Base-by-base conservation (phyloP, 73 alveolate species). In the Paramecium sexaurelia region DNA sequence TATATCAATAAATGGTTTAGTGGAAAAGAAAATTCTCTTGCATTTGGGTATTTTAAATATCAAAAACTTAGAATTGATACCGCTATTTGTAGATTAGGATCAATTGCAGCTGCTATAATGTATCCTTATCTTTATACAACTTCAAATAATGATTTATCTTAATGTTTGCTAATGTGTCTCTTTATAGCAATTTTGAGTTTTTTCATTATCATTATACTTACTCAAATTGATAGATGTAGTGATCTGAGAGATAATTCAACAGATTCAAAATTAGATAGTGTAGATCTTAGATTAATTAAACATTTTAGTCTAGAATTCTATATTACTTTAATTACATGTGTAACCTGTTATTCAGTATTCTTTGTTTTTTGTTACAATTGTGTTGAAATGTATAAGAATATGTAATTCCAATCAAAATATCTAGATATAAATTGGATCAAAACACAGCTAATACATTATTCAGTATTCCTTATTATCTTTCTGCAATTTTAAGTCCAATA, bases 1-100 rank as follows among this genome's bases (percentile, higher is more conserved):
- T 93, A 96, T 87, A 98, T 98, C 5, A 93, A 97, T 17, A 94
- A 94, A 61, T 98, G 99, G 99, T 98, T 98, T 91, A 91, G 92
- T 56, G 99, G 99, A 7, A 96, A 96, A 51, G 99, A 97, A 95
- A 92, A 95, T 29, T 92, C 99, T 3, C 92, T 97, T 90, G 99
- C 99, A 5, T 95, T 98, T 83, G 99, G 98, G 55, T 71, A 71
- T 10, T 0, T 2, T 11, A 10, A 37, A 0, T 32, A 20, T 33
- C 15, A 33, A 15, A 20, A 51, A 15, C 55, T 33, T 35, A 71
- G 86, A 35, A 36, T 97, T 67, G 95, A 96, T 66, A 92, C 96
- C 32, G 91, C 96, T 55, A 55, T 96, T 39, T 47, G 98, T 1
- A 92, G 99, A 55, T 92, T 96, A 19, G 99, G 98, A 5, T 78